Conservation (phyloP, 2,329 filamentous ascomycete genomes). For the Cladobotryum protrusum region DNA sequence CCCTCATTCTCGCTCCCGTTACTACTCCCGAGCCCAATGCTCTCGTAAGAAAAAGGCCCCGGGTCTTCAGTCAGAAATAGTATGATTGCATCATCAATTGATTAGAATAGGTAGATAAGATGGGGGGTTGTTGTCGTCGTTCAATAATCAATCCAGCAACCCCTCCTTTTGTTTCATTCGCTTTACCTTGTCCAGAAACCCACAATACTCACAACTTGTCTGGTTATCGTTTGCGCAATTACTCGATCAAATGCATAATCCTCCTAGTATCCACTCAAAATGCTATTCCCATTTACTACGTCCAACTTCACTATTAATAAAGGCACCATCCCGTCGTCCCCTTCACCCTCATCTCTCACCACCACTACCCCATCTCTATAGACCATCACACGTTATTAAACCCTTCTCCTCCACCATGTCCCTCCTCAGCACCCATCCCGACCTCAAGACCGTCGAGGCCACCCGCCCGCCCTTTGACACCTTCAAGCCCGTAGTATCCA, state of each 20-base stretch:
- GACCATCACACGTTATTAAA: no score
- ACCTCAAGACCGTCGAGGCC: constrained; percentile 68
- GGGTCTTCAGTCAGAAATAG: no score
- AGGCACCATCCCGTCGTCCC: background rate
- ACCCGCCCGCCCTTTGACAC: constrained; percentile 56
- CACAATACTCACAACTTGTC: background rate
- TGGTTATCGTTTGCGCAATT: no score
- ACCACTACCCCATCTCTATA: background rate
- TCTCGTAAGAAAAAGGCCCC: no score
- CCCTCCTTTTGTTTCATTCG: background rate
- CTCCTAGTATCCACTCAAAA: no score
- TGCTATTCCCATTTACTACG: background rate
- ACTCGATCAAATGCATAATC: no score
- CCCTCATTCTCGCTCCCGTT: no score
- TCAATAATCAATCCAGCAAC: no score
- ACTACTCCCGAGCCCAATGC: no score
- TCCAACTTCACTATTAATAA: background rate
- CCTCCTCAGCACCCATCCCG: constrained; percentile 43
- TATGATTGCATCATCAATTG: no score
- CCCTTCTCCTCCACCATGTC: background rate
- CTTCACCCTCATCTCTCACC: background rate
- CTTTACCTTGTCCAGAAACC: background rate
- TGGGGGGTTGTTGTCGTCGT: no score
- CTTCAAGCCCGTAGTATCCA: constrained; percentile 44
- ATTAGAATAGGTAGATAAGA: no score